Evolutionary conservation across 164 flowering plant species (phyloP).

Genomic region (Hamamelis virginiana): DNA sequence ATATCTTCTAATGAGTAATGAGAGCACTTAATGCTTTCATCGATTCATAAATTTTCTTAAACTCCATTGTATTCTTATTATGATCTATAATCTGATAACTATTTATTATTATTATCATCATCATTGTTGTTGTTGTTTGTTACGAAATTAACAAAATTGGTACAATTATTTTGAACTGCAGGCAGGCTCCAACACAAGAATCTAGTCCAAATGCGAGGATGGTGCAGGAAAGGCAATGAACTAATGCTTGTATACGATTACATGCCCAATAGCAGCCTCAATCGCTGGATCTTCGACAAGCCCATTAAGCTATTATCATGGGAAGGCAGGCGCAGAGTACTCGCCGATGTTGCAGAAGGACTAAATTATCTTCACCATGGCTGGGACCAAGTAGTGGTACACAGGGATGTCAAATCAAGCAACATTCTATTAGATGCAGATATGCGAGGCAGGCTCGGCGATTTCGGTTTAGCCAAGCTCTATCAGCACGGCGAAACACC

Average conservation of each 20-base stretch:
- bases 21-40: too few relatives aligned
- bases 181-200: slow-evolving; percentile 71
- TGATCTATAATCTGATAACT: too few relatives aligned
- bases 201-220: slow-evolving; percentile 68
- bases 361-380: slow-evolving; percentile 71
- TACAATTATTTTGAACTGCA: too few relatives aligned
- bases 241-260: slow-evolving; percentile 70
- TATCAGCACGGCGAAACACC: slow-evolving; percentile 62
- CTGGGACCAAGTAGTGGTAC: slow-evolving; percentile 77
- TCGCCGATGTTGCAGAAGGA: slow-evolving; percentile 70
- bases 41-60: too few relatives aligned
- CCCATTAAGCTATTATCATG: slow-evolving; percentile 43
- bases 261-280: slow-evolving; percentile 76
- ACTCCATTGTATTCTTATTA: too few relatives aligned
- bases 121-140: too few relatives aligned
- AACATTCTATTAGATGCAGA: slow-evolving; percentile 65
- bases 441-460: slow-evolving; percentile 65
- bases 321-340: slow-evolving; percentile 44
- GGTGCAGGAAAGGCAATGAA: slow-evolving; percentile 57
- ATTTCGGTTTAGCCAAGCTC: slow-evolving; percentile 76
- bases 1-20: too few relatives aligned
- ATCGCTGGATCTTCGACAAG: slow-evolving; percentile 55
- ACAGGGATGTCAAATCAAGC: slow-evolving; percentile 78
- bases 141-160: too few relatives aligned
- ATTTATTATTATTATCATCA: too few relatives aligned